Evolutionary conservation across 345 rosid species (phyloP).

Genomic region (Arabidopsis suecica): DNA sequence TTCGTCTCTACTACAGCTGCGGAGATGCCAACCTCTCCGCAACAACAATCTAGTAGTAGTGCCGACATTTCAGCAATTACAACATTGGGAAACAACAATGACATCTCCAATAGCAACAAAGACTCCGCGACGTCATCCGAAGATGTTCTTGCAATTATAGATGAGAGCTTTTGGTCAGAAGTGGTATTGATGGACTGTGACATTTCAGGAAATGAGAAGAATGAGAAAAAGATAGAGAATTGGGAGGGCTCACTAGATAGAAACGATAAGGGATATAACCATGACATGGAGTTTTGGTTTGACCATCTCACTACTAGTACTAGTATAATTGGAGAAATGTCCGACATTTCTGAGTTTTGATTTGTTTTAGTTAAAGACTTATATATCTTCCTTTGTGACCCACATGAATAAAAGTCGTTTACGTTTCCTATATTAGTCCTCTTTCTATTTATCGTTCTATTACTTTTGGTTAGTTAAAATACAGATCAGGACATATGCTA

Average conservation of each 20-base stretch:
- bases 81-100: conserved; percentile 36
- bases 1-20: not conserved
- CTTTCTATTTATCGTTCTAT: not conserved
- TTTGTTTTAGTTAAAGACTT: not conserved
- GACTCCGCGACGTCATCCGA: conserved; percentile 35
- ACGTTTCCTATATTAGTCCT: conserved; percentile 5
- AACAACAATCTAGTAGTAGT: conserved; percentile 38
- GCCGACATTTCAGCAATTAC: conserved; percentile 36
- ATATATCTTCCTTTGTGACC: not conserved
- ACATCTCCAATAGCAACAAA: conserved; percentile 34
- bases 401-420: conserved; percentile 10
- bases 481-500: not conserved
- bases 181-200: conserved; percentile 33
- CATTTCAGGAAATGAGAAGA: conserved; percentile 25
- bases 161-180: conserved; percentile 48
- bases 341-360: conserved; percentile 36
- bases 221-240: conserved; percentile 16
- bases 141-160: conserved; percentile 35
- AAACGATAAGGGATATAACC: not conserved
- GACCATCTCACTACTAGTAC: conserved; percentile 30
- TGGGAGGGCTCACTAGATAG: conserved; percentile 35
- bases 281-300: conserved; percentile 43
- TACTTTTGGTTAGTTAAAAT: not conserved
- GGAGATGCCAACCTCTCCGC: conserved; percentile 30
- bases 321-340: conserved; percentile 23